Conservation (phyloP, 169 alveolate species). For the Plasmodium adleri region DNA sequence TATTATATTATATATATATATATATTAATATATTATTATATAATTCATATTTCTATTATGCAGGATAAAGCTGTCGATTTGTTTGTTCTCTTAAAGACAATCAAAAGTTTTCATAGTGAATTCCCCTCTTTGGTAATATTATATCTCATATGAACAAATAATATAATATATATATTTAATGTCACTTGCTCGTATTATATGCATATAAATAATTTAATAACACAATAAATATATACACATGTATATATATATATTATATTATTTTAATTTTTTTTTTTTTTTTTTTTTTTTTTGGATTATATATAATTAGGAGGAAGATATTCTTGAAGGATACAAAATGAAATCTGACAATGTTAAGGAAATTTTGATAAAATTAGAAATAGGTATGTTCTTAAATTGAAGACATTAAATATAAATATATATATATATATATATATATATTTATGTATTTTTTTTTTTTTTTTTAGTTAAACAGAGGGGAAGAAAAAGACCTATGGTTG, state of each 20-base stretch:
- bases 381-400: slow-evolving; percentile 16
- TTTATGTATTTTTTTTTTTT: background rate
- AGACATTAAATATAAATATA: background rate
- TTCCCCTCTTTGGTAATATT: slow-evolving; percentile 28
- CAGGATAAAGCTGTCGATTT: slow-evolving; percentile 87
- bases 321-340: slow-evolving; percentile 33
- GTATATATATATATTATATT: background rate
- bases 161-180: no score
- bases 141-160: background rate
- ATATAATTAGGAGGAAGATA: slow-evolving; percentile 42
- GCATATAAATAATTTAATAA: background rate
- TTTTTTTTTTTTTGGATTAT: background rate
- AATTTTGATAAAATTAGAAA: slow-evolving; percentile 41
- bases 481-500: slow-evolving; percentile 83
- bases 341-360: slow-evolving; percentile 27
- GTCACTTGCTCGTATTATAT: background rate
- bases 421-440: background rate
- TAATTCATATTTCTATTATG: background rate
- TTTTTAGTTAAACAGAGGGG: slow-evolving; percentile 82
- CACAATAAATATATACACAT: background rate
- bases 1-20: background rate
- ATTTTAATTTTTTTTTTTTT: background rate
- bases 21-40: background rate
- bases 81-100: slow-evolving; percentile 83
- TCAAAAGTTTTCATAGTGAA: slow-evolving; percentile 71